phyloP scores from a whole-genome alignment of 306 rosid genomes.

The Cajanus cajan region DNA sequence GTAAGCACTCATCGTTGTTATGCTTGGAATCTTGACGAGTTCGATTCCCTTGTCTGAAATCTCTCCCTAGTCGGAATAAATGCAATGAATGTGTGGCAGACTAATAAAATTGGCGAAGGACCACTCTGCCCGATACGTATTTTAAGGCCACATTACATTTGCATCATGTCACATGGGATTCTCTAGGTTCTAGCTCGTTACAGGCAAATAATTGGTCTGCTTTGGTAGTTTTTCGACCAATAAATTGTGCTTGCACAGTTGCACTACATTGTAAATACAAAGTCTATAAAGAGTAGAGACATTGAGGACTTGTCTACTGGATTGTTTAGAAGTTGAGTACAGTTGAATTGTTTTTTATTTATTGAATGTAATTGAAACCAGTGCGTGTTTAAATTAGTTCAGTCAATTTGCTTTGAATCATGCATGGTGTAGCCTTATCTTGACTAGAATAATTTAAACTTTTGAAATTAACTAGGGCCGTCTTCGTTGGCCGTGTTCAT shows the following conservation, averaged over 20 bases:
- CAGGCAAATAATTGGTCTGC: background rate
- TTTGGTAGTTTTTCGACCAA: background rate
- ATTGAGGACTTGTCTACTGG: background rate
- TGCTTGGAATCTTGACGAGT: background rate
- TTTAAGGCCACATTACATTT: background rate
- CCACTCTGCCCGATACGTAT: background rate
- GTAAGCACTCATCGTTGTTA: constrained; percentile 9
- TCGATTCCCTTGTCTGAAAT: background rate
- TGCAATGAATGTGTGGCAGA: background rate
- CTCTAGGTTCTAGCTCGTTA: no score
- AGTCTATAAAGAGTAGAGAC: background rate
- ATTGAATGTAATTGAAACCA: background rate
- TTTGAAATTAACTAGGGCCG: background rate
- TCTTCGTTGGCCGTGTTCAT: background rate
- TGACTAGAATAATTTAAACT: background rate
- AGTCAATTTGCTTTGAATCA: background rate
- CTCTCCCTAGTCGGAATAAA: background rate
- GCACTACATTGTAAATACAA: background rate
- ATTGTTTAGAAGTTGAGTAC: background rate
- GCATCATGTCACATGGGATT: background rate
- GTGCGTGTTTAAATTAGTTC: background rate
- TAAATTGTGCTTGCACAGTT: background rate
- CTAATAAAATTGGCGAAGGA: background rate
- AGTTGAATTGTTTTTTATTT: background rate
- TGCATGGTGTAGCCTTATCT: background rate